A percentile compares a stretch with the other conserved stretches of the same genome.
Conservation (phyloP, 1,284 basidiomycete species). For the Takashimella tepidaria region DNA sequence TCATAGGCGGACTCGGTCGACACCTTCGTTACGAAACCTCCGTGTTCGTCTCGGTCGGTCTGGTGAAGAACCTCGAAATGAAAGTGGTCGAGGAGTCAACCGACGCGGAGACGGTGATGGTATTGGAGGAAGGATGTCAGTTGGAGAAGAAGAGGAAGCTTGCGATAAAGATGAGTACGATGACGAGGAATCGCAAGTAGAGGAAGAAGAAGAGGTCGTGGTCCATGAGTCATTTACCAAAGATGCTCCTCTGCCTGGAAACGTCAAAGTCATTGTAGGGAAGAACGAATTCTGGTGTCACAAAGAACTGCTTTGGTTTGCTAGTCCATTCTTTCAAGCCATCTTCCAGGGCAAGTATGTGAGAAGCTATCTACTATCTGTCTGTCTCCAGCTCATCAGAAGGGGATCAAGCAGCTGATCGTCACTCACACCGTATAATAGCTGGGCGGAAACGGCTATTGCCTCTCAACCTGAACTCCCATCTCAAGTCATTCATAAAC, state of each 20-base stretch:
- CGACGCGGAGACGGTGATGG: neutral
- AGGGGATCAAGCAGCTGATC: too few relatives aligned
- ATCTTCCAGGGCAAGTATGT: slow-evolving; percentile 40
- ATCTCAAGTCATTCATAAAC: neutral
- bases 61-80: too few relatives aligned
- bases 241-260: slow-evolving; percentile 31
- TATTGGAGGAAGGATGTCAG: neutral
- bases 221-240: slow-evolving; percentile 36
- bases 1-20: neutral
- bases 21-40: neutral
- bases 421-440: slow-evolving; percentile 10
- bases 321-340: slow-evolving; percentile 44
- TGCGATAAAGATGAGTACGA: slow-evolving; percentile 10
- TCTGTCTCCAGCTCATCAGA: too few relatives aligned
- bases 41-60: too few relatives aligned
- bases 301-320: slow-evolving; percentile 44
- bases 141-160: neutral
- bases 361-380: neutral
- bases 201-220: slow-evolving; percentile 30
- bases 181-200: slow-evolving; percentile 13
- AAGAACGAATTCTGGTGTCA: slow-evolving; percentile 44
- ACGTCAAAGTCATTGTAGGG: slow-evolving; percentile 40
- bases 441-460: slow-evolving; percentile 38
- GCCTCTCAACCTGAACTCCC: neutral
- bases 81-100: neutral